Conservation (phyloP, 768 basidiomycete genomes). For the Termitomyces sp. region DNA sequence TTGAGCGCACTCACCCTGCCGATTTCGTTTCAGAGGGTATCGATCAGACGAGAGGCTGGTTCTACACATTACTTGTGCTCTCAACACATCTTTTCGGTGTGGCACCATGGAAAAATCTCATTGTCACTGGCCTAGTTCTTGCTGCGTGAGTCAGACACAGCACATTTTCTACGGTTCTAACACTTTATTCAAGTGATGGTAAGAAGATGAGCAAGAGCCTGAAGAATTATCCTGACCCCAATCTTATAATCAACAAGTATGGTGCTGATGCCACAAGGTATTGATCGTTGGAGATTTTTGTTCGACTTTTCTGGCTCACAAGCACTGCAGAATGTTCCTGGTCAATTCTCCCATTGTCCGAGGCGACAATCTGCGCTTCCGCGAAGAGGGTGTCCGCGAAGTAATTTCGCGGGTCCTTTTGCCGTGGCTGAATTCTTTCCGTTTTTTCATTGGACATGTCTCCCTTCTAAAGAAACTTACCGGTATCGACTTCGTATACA, state of each 20-base stretch:
- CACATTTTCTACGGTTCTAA: conserved; percentile 1
- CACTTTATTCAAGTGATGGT: conserved; percentile 58
- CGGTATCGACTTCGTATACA: conserved; percentile 76
- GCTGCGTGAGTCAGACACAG: conserved; percentile 62
- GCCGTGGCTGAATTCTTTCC: conserved; percentile 98
- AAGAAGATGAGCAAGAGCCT: conserved; percentile 99
- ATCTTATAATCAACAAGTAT: conserved; percentile 80
- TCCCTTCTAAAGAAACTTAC: conserved; percentile 78
- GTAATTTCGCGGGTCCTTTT: conserved; percentile 94
- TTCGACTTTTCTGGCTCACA: conserved; percentile 1
- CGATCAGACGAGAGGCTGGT: conserved; percentile 99
- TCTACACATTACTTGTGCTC: conserved; percentile 94
- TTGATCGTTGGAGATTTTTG: not conserved
- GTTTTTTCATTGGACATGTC: conserved; percentile 97
- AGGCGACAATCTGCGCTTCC: conserved; percentile 95
- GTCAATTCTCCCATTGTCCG: conserved; percentile 99
- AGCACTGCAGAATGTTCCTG: conserved; percentile 75
- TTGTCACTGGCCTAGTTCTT: conserved; percentile 92
- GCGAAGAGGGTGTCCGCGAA: conserved; percentile 96
- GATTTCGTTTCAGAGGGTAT: conserved; percentile 98
- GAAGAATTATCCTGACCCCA: conserved; percentile 96
- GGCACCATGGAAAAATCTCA: conserved; percentile 98
- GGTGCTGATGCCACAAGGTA: conserved; percentile 95
- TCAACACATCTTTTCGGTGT: conserved; percentile 91
- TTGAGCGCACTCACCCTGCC: conserved; percentile 84